These are phyloP conservation scores for Mycena olivaceomarginata DNA, from an alignment of 768 basidiomycete genomes.

Conservation along the genomic window DNA sequence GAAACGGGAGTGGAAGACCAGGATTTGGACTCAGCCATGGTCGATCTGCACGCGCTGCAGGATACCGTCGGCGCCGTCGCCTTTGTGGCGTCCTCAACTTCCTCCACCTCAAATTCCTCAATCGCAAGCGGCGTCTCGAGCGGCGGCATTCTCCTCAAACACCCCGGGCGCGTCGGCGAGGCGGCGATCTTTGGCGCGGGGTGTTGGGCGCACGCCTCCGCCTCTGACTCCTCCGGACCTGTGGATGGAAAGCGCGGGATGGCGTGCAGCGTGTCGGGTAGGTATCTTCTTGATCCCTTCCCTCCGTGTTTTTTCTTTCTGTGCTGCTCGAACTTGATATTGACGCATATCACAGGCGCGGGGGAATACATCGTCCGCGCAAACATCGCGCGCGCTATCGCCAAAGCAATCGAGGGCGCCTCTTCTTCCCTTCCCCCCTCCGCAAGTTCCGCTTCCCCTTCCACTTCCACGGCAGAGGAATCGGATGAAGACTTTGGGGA, in stretches of 20 bases:
- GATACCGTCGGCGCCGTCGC: slow-evolving; percentile 91
- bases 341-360: slow-evolving; percentile 65
- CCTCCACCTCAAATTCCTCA: slow-evolving; percentile 2
- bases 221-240: neutral
- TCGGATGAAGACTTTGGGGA: neutral
- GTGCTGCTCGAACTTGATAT: neutral
- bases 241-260: slow-evolving; percentile 56
- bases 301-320: slow-evolving; percentile 42
- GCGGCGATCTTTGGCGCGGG: slow-evolving; percentile 85
- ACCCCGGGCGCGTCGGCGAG: slow-evolving; percentile 85
- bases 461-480: neutral
- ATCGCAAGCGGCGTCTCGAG: slow-evolving; percentile 88
- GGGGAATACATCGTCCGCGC: slow-evolving; percentile 83
- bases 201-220: slow-evolving; percentile 77
- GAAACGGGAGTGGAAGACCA: neutral
- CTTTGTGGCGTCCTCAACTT: slow-evolving; percentile 63
- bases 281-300: neutral
- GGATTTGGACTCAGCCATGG: too few relatives aligned
- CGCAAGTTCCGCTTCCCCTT: neutral
- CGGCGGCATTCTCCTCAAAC: slow-evolving; percentile 87
- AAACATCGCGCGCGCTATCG: slow-evolving; percentile 73
- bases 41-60: slow-evolving; percentile 65
- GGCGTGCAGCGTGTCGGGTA: slow-evolving; percentile 84
- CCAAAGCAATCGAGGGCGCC: slow-evolving; percentile 60
- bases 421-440: neutral